Evolutionary conservation across 768 basidiomycete species (phyloP), one percentile per base, ranked within the genome.

Genomic region (Boletus subcaerulescens): DNA sequence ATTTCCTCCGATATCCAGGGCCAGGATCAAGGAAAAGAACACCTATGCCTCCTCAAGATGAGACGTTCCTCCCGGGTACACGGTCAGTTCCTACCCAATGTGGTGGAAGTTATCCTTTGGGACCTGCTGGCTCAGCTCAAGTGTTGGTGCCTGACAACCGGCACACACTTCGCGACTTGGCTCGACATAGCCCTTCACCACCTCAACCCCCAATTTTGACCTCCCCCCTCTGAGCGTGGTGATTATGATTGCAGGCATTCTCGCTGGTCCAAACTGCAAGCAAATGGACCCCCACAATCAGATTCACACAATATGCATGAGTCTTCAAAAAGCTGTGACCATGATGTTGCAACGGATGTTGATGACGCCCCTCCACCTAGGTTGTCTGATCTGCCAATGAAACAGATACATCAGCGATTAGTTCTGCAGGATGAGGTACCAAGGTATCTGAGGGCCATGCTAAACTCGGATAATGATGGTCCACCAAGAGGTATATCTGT

Each of bases 401-500:
- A 59, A 47, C 63, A 54, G 24, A 42, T 50, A 18, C 60, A 52
- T 32, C 49, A 53, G 26, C 64, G 59, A 36, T 63, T 61, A 5
- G 59, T 40, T 31, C 31, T 58, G 11, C 66, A 62, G 2, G 71
- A 65, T n/a, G 74, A 64, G 0, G 62, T 58, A 6, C 65, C 70
- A 44, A 66, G 66, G 24, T 74, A 70, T 44, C 73, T 75, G n/a
- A 64, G 74, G 31, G 74, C 74, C 0, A 74, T 74, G 73, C 50
- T 70, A 7, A 60, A 63, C 10, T 40, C 61, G 24, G 65, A 60
- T n/a, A 65, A 55, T 31, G 63, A 65, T 31, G 55, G 60, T 12
- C 39, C 10, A 4, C 29, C 47, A 35, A 60, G 63, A 52, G 53
- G 67, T 68, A 48, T 31, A 5, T 29, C 45, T 36, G 1, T 40